phyloP scores from a whole-genome alignment of 2,329 filamentous ascomycete species.

The Fusarium oligoseptatum region DNA sequence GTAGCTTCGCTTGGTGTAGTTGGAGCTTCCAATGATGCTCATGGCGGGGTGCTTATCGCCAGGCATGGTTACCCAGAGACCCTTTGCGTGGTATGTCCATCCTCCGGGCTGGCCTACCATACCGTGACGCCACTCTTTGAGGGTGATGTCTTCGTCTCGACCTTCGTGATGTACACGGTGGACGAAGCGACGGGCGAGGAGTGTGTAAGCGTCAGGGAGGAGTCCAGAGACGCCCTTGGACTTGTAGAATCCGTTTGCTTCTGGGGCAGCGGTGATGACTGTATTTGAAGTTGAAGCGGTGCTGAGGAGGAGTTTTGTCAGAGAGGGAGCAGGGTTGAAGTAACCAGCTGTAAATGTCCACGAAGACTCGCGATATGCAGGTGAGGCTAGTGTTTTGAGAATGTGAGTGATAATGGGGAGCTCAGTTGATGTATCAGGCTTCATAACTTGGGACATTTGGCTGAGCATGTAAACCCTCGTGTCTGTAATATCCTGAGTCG shows the following conservation, averaged over 20 bases:
- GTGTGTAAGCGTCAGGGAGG: conserved; percentile 91
- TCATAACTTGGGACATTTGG: conserved; percentile 88
- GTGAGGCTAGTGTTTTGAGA: conserved; percentile 74
- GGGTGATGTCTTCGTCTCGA: conserved; percentile 69
- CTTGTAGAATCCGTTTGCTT: conserved; percentile 95
- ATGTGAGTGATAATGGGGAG: conserved; percentile 84
- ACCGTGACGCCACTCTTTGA: conserved; percentile 91
- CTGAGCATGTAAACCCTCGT: conserved; percentile 88
- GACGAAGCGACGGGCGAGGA: conserved; percentile 86
- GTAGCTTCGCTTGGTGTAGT: conserved; percentile 96
- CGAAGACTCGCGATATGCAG: conserved; percentile 75
- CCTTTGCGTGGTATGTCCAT: conserved; percentile 99
- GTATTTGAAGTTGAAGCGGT: conserved; percentile 79
- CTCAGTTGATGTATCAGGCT: conserved; percentile 87
- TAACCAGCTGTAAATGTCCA: conserved; percentile 99
- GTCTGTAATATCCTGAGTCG: conserved; percentile 56
- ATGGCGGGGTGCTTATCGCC: conserved; percentile 76
- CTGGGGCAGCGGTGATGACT: conserved; percentile 91
- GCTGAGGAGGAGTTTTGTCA: conserved; percentile 83
- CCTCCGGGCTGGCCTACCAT: conserved; percentile 84
- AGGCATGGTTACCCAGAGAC: conserved; percentile 87
- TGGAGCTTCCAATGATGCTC: conserved; percentile 89
- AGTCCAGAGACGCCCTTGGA: conserved; percentile 90
- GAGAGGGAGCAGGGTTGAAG: conserved; percentile 92
- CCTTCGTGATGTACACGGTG: conserved; percentile 64